Evolutionary conservation across 306 rosid species (phyloP).

Genomic region (Inga laurina): DNA sequence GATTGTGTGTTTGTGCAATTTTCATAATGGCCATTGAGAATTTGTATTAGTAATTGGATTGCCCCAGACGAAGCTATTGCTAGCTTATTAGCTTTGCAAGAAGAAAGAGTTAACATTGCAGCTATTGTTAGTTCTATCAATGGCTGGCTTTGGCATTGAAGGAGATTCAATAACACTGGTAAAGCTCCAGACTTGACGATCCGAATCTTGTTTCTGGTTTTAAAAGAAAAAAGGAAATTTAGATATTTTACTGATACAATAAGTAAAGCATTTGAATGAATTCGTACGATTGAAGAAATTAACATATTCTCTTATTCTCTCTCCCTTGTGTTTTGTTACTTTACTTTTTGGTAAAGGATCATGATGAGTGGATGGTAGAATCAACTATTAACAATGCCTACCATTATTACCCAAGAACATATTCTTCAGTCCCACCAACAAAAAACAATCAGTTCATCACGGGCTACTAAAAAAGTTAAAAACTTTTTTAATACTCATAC

Average conservation of each 20-base stretch:
- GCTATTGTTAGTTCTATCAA: conserved; percentile 55
- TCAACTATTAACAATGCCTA: conserved; percentile 33
- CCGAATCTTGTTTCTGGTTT: conserved; percentile 66
- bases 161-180: conserved; percentile 55
- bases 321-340: conserved; percentile 16
- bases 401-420: conserved; percentile 44
- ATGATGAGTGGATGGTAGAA: conserved; percentile 24
- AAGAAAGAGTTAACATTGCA: conserved; percentile 64
- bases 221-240: neutral
- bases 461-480: conserved; percentile 34
- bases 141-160: conserved; percentile 51
- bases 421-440: conserved; percentile 49
- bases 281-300: conserved; percentile 43
- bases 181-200: conserved; percentile 64
- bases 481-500: conserved; percentile 25
- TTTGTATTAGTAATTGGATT: conserved; percentile 42
- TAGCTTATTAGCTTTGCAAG: conserved; percentile 71
- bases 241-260: conserved; percentile 15
- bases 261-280: conserved; percentile 15
- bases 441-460: conserved; percentile 26
- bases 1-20: conserved; percentile 41
- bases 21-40: conserved; percentile 32
- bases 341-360: conserved; percentile 42
- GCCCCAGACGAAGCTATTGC: conserved; percentile 67
- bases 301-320: neutral